Evolutionary conservation across 441 rosid species (phyloP).

Genomic region (Gossypium lobatum): DNA sequence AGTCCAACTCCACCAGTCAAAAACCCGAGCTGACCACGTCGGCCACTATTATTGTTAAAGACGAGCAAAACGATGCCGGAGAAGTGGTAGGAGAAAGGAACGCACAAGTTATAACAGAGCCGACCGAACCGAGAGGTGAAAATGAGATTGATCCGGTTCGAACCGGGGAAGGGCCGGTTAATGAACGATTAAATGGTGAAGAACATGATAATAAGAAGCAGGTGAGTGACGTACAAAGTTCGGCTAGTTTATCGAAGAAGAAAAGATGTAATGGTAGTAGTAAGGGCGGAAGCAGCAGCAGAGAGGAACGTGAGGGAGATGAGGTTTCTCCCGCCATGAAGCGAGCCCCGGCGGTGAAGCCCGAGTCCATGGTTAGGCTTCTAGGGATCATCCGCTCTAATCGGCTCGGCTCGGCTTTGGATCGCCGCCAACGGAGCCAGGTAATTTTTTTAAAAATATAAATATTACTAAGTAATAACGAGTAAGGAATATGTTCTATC

Average conservation of each 20-base stretch:
- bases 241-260: constrained; percentile 35
- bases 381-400: constrained; percentile 33
- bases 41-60: background rate
- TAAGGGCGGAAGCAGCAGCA: constrained; percentile 24
- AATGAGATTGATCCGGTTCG: constrained; percentile 18
- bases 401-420: constrained; percentile 43
- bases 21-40: constrained; percentile 21
- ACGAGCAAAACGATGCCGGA: constrained; percentile 25
- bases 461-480: background rate
- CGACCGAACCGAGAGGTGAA: constrained; percentile 16
- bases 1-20: constrained; percentile 46
- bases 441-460: constrained; percentile 19
- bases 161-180: constrained; percentile 15
- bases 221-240: constrained; percentile 45
- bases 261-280: constrained; percentile 26
- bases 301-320: constrained; percentile 37
- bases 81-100: constrained; percentile 1
- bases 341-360: constrained; percentile 30
- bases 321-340: constrained; percentile 48
- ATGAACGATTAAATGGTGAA: constrained; percentile 15
- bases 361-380: constrained; percentile 30
- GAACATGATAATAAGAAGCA: constrained; percentile 18
- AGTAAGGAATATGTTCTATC: constrained; percentile 11
- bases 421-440: constrained; percentile 51
- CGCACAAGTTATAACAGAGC: background rate